These are phyloP conservation scores for Termitomyces heimii DNA, from an alignment of 768 basidiomycete species.

Conservation along the genomic window DNA sequence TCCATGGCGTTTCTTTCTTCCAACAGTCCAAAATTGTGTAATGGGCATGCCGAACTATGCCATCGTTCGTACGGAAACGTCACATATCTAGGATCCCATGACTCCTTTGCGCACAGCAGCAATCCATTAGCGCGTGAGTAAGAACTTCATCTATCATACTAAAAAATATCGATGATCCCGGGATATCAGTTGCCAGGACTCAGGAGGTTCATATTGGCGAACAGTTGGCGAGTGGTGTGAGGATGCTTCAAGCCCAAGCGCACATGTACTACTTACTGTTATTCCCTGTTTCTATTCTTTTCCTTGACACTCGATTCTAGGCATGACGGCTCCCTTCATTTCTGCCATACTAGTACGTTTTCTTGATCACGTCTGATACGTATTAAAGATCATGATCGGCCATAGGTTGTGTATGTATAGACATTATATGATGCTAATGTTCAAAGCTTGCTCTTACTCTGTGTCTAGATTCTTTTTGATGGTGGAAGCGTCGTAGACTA, in stretches of 20 bases:
- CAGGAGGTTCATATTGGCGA: neutral
- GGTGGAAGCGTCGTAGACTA: neutral
- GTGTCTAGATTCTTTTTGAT: neutral
- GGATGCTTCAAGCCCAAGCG: neutral
- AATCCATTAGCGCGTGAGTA: conserved; percentile 6
- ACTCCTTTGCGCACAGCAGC: conserved; percentile 8
- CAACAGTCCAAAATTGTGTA: conserved; percentile 1
- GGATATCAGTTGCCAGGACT: neutral
- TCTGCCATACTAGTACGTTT: neutral
- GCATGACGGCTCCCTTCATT: neutral
- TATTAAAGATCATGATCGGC: neutral
- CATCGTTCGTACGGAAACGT: conserved; percentile 12
- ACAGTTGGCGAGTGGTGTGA: neutral
- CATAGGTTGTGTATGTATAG: neutral
- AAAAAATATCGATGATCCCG: neutral
- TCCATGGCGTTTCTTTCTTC: neutral
- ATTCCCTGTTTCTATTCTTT: neutral
- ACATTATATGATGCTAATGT: neutral
- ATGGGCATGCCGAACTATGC: conserved; percentile 13
- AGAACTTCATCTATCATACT: neutral
- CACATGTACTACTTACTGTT: neutral
- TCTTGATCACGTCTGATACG: too few species aligned
- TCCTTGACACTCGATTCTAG: neutral
- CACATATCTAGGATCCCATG: conserved; percentile 10
- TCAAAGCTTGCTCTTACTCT: neutral